phyloP scores from a whole-genome alignment of 2,329 filamentous ascomycete genomes.

The Furcasterigmium sp. region DNA sequence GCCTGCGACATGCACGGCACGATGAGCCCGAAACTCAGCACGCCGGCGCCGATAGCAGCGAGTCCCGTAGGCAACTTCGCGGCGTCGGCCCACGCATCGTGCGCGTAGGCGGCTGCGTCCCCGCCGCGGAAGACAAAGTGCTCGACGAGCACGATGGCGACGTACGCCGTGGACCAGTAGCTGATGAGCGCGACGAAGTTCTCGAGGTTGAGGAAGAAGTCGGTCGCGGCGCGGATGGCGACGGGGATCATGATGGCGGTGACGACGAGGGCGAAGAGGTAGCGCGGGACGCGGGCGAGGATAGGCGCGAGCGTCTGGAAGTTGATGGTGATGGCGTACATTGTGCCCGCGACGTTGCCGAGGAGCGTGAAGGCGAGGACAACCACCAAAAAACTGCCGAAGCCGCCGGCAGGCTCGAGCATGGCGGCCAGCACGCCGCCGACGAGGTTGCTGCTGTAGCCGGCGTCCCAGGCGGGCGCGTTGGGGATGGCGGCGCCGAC shows the following conservation, averaged over 20 bases:
- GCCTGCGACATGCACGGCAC: constrained; percentile 56
- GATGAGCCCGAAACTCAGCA: constrained; percentile 44
- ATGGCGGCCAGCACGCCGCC: constrained; percentile 57
- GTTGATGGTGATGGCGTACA: constrained; percentile 60
- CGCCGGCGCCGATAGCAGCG: constrained; percentile 39
- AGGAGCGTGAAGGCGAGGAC: constrained; percentile 52
- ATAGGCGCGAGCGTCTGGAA: constrained; percentile 57
- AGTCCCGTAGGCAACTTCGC: constrained; percentile 37
- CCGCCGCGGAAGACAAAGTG: constrained; percentile 42
- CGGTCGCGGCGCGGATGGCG: constrained; percentile 46
- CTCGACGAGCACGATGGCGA: constrained; percentile 43
- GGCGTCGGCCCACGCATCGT: constrained; percentile 41
- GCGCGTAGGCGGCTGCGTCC: constrained; percentile 38
- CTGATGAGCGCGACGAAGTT: constrained; percentile 53
- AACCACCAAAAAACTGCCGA: constrained; percentile 58
- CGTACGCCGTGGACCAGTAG: constrained; percentile 53
- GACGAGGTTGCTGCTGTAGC: constrained; percentile 46
- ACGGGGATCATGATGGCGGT: constrained; percentile 56
- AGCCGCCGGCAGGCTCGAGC: constrained; percentile 51
- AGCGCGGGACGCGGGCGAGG: constrained; percentile 50
- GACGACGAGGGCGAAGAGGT: constrained; percentile 51
- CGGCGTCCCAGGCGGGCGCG: constrained; percentile 46
- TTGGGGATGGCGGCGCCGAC: constrained; percentile 55
- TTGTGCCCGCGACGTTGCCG: constrained; percentile 54
- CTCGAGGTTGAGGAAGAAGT: constrained; percentile 53